These are phyloP conservation scores for Agrostemma githago DNA, from an alignment of 148 eudicot species.

Conservation along the genomic window DNA sequence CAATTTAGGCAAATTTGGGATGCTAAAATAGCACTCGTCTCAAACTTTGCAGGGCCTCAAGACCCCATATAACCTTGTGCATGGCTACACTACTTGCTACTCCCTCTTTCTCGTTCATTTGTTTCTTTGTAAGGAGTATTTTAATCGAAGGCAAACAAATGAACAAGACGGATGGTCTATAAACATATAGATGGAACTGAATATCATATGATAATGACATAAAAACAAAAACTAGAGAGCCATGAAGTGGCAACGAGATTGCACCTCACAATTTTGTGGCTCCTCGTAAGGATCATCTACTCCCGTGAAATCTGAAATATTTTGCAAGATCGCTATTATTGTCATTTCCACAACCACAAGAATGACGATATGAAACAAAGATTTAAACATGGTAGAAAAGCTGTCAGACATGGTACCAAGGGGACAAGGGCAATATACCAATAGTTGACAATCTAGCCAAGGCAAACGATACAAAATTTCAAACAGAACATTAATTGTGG, in stretches of 20 bases:
- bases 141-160: too few species aligned
- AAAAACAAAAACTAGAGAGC: constrained; percentile 5
- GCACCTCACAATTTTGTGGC: constrained; percentile 80
- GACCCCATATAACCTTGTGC: too few species aligned
- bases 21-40: too few species aligned
- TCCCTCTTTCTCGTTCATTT: too few species aligned
- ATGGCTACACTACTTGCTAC: too few species aligned
- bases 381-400: neutral
- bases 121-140: too few species aligned
- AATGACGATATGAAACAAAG: neutral
- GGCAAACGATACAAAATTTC: neutral
- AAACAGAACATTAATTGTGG: too few species aligned
- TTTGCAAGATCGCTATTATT: neutral
- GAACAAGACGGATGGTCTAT: too few species aligned
- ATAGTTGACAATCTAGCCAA: neutral
- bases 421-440: neutral
- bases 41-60: too few species aligned
- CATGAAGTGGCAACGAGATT: constrained; percentile 11
- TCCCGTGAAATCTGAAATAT: constrained; percentile 84
- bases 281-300: constrained; percentile 93
- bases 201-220: neutral
- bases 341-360: constrained; percentile 7
- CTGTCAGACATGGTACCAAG: neutral
- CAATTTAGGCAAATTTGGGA: too few species aligned
- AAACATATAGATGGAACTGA: constrained; percentile 1